Evolutionary conservation across 1,284 basidiomycete genomes (phyloP).

Genomic region (Austropuccinia psidii): DNA sequence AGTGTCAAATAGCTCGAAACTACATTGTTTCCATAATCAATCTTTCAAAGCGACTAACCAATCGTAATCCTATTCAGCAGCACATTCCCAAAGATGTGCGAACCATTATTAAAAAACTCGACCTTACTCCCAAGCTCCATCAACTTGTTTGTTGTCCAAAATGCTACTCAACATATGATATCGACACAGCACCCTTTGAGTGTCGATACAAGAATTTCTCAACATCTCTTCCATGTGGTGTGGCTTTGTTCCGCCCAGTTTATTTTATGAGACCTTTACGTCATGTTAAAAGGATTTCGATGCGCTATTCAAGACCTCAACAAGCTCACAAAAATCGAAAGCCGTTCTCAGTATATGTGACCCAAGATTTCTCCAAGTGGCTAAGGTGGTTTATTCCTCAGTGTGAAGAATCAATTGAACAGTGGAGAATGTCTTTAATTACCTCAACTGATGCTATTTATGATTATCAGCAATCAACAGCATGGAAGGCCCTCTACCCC

Average conservation of each 20-base stretch:
- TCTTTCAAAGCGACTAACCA: too few species aligned
- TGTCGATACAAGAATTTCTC: not conserved
- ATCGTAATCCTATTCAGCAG: too few species aligned
- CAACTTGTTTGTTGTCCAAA: not conserved
- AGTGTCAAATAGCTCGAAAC: not conserved
- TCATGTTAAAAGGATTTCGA: not conserved
- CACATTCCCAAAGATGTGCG: not conserved
- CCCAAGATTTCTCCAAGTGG: not conserved
- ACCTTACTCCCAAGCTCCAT: not conserved
- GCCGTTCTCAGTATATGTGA: not conserved
- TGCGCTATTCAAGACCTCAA: not conserved
- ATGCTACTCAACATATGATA: not conserved
- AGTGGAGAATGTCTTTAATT: slow-evolving; percentile 2
- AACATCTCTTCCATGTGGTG: not conserved
- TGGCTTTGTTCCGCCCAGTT: not conserved
- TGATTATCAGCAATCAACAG: not conserved
- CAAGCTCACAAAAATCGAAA: too few species aligned
- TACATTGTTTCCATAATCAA: not conserved
- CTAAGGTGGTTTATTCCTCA: slow-evolving; percentile 1
- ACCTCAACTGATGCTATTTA: not conserved
- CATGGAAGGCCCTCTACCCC: not conserved
- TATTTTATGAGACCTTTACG: not conserved
- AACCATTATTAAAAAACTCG: not conserved
- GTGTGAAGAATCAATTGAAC: slow-evolving; percentile 16
- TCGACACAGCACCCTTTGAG: not conserved